Percentiles rank a stretch among this genome's conserved stretches.
These are phyloP conservation scores for Peziza echinospora DNA, from an alignment of 495 filamentous ascomycete species.

Conservation along the genomic window DNA sequence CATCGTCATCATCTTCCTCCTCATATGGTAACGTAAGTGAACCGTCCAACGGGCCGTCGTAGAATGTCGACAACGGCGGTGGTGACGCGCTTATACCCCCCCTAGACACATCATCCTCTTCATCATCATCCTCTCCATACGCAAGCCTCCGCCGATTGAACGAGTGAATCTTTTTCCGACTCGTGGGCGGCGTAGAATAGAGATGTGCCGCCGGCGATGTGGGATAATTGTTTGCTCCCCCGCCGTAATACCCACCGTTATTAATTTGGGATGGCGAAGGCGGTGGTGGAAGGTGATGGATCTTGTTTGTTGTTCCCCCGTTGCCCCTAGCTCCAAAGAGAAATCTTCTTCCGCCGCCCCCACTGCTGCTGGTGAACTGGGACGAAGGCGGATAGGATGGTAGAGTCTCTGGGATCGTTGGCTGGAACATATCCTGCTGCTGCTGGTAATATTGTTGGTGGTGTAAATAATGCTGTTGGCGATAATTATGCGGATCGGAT, in stretches of 20 bases:
- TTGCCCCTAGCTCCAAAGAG: background rate
- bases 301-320: background rate
- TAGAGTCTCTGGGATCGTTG: background rate
- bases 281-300: background rate
- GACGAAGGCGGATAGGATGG: background rate
- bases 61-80: background rate
- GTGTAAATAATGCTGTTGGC: too few species aligned
- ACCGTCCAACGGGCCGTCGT: background rate
- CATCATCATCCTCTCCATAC: background rate
- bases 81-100: background rate
- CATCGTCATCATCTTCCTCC: background rate
- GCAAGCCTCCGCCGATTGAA: background rate
- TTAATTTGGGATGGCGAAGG: background rate
- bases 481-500: too few species aligned
- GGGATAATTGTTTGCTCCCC: background rate
- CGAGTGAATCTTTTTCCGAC: background rate
- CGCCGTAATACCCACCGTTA: background rate
- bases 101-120: background rate
- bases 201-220: background rate
- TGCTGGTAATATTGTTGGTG: too few species aligned
- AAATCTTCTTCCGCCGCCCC: background rate
- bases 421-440: background rate
- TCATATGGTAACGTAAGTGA: background rate
- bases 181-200: background rate
- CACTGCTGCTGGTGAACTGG: background rate